Conservation (phyloP, 306 rosid species). For the Mimosa bimucronata region DNA sequence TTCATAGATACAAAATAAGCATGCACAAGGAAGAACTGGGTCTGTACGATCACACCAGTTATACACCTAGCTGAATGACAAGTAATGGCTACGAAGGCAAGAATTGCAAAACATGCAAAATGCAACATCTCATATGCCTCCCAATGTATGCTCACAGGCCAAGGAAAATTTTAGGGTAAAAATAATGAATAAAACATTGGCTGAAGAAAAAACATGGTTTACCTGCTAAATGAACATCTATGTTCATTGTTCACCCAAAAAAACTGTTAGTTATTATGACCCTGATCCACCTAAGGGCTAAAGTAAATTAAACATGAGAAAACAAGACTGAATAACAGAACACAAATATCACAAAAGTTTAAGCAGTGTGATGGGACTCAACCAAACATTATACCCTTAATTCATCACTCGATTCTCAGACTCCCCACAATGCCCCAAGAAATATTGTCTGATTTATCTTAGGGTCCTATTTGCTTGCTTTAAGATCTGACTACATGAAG, state of each 20-base stretch:
- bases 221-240: neutral
- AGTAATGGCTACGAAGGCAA: neutral
- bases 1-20: neutral
- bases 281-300: too few species aligned
- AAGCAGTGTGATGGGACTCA: too few species aligned
- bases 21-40: neutral
- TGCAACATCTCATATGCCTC: neutral
- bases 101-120: neutral
- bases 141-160: neutral
- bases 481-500: too few species aligned
- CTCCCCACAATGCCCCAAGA: too few species aligned
- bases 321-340: too few species aligned
- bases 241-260: neutral
- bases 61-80: neutral
- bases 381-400: too few species aligned
- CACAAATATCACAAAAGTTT: too few species aligned
- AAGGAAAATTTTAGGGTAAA: neutral
- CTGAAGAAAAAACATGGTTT: too few species aligned
- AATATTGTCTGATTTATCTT: too few species aligned
- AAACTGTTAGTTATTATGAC: neutral
- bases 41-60: neutral
- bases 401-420: conserved; percentile 54
- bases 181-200: neutral
- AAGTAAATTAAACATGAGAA: too few species aligned
- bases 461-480: too few species aligned